Base-by-base conservation (phyloP, 2,329 filamentous ascomycete genomes). In the Pseudofabraea citricarpa region DNA sequence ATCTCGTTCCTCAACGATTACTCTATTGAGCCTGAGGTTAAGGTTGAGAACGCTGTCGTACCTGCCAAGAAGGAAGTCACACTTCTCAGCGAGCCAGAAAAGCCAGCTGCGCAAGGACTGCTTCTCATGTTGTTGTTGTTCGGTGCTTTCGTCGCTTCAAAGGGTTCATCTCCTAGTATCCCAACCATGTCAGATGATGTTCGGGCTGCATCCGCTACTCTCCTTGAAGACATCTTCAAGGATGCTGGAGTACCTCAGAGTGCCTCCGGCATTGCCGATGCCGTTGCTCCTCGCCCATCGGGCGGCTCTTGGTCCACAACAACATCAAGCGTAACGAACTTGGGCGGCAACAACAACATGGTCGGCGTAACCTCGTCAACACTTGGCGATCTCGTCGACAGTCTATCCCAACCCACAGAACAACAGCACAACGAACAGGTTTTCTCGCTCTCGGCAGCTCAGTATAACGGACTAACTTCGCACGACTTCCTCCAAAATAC, bases 121-220 rank as follows among this genome's bases (percentile, higher is more conserved):
- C 75, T 97, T 64, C 85, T 91, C 66, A 95, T 96, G 89, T 86
- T 96, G 55, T 86, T 98, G 61, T 85, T 98, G 43, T 90, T 95
- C 52, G 93, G 93, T 61, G 93, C 93, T 41, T 95, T 96, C 62
- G 90, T 97, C 56, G 85, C 93, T 49, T 96, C 91, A 23, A 94
- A 90, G 68, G 81, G 81, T 54, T 79, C 83, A 16, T 71, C 77
- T n/a, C 79, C 83, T 29, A 79, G 81, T 54, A 83, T 94, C 55
- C 86, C 87, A 40, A 79, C 79, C 44, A 84, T 91, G 61, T 85
- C 88, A 26, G 85, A 91, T 44, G 86, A 91, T 56, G 81, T 93
- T 44, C 84, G 87, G 47, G 83, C 79, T 51, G 87, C 86, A 31
- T 89, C 87, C 12, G 84, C 86, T 40, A 80, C 82, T 16, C 77